A percentile compares a stretch with the other conserved stretches of the same genome.
Evolutionary conservation across 2,329 filamentous ascomycete genomes (phyloP).

Genomic region (Alternaria solani): DNA sequence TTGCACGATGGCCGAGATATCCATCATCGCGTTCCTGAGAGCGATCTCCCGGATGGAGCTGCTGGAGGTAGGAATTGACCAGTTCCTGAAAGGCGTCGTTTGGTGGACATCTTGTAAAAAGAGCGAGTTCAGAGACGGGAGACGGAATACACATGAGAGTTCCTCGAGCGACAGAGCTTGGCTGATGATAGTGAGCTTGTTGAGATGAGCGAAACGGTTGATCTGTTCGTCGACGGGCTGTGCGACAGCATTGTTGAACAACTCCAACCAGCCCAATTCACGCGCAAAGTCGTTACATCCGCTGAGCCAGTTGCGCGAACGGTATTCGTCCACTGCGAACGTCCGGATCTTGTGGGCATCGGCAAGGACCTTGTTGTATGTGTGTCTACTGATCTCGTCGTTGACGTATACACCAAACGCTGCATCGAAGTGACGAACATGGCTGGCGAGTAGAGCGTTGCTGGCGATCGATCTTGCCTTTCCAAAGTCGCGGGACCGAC

Average conservation of each 20-base stretch:
- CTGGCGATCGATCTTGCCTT: neutral
- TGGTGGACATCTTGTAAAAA: neutral
- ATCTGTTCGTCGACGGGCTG: neutral
- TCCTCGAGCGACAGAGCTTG: neutral
- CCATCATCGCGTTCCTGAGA: conserved; percentile 2
- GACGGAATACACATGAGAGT: conserved; percentile 2
- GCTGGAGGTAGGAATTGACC: conserved; percentile 8
- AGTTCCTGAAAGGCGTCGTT: conserved; percentile 5
- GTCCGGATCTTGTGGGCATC: neutral
- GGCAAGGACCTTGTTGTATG: neutral
- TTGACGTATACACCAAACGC: neutral
- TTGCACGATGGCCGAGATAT: conserved; percentile 7
- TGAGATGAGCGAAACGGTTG: conserved; percentile 11
- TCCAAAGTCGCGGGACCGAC: neutral
- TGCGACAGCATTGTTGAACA: neutral
- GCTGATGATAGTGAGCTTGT: neutral
- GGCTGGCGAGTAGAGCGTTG: neutral
- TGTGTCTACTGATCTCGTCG: neutral
- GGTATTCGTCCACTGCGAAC: neutral
- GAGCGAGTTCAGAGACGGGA: conserved; percentile 8
- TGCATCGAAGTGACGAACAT: neutral
- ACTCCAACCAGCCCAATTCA: neutral
- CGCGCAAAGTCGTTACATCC: neutral
- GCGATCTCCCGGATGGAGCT: conserved; percentile 2
- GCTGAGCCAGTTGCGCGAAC: neutral